Evolutionary conservation across 257 asterid species (phyloP), one percentile per base, ranked within the genome.

Genomic region (Scutellaria baicalensis): DNA sequence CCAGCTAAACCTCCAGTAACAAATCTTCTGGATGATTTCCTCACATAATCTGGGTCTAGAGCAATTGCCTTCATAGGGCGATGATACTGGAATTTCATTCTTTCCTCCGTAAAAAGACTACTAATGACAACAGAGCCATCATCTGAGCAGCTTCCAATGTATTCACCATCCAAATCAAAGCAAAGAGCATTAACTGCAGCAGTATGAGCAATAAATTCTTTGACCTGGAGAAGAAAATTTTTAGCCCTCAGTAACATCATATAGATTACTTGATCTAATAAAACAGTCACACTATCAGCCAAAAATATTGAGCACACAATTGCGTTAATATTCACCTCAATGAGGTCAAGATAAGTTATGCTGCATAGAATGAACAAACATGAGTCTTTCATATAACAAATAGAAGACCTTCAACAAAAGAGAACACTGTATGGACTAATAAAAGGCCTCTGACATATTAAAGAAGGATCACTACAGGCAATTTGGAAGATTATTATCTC

Each of bases 1-100:
- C 99, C 99, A 69, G 97, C 99, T 79, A 94, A 84, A 83, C 99
- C 99, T 78, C 99, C 99, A 44, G 96, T 77, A 59, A 88, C 97
- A 80, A 91, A 94, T 85, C 99, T 86, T 80, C 94, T 86, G 57
- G 97, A 89, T 43, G 98, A 85, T 78, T 89, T 91, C 73, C 92
- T 86, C 64, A 82, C 88, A 77, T 89, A 94, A 52, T 92, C 97
- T 57, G 99, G 99, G 84, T 94, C 99, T 78, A 94, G 73, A 49
- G 99, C 93, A 82, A 94, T 81, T 76, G 98, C 84, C 79, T 94
- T 94, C 95, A 94, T 85, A 13, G 99, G 97, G 59, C 98, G 98
- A 78, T 84, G 93, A 83, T 89, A 94, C 86, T 92, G 96, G 79
- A 91, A 94, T 82, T 84, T 85, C 89, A 91, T 67, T 77, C 81